Evolutionary conservation across 768 basidiomycete genomes (phyloP), one percentile per base, ranked within the genome.

Genomic region (Kondoa malvinella): DNA sequence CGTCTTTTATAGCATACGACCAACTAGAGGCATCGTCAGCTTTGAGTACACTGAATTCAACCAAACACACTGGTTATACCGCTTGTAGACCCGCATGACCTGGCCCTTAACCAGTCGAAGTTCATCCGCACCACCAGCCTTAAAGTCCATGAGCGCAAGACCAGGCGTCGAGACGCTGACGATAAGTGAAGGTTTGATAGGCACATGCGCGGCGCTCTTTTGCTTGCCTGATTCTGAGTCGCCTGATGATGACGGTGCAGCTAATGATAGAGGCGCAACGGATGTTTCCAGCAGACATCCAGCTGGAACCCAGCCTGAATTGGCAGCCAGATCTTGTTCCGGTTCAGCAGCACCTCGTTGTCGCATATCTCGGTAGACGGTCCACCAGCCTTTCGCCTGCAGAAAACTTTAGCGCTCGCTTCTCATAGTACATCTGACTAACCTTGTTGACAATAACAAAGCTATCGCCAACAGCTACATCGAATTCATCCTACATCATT

Each of bases 311-410:
- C 94, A 89, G 17, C 85, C 56, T 0, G 56, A 60, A 29, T 60
- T 0, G 85, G 84, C 12, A 89, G 87, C 1, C 92, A 89, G 1
- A 91, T 89, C 0, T 89, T 85, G 64, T 85, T 87, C 17, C 87
- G 87, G 77, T 91, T 89, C 40, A 8, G 40, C 40, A 8, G 40
- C 40, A 8, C 40, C 40, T 21, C 12, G 40, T 50, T 50, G 40
- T 50, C 40, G 40, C 1, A 87, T 87, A 77, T 99, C 95, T 34
- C 88, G 85, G 75, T 97, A 92, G 2, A 97, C 95, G 34, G 96
- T 88, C 91, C 94, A 99, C 95, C 95, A 99, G 0, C 95, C 94
- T 66, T 92, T 86, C n/a, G 92, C 87, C 65, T 92, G 85, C 66
- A 89, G 89, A 56, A 50, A 92, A 40, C 29, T 14, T 34, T 64